phyloP scores from a whole-genome alignment of 2,329 filamentous ascomycete species.

The Lachnellula occidentalis region DNA sequence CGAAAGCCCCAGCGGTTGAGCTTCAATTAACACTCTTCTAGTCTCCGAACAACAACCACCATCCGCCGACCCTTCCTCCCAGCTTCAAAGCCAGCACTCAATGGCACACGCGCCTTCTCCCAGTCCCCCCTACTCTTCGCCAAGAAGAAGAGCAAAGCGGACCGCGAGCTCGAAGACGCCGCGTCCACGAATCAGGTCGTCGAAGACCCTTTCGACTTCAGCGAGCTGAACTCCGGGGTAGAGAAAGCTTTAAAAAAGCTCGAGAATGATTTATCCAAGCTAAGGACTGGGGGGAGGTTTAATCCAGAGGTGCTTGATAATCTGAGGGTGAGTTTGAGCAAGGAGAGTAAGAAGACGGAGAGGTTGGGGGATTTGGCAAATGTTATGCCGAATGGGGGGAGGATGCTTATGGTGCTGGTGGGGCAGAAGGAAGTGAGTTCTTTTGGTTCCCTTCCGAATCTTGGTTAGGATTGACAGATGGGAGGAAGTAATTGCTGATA shows the following conservation, averaged over 20 bases:
- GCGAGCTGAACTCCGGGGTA: conserved; percentile 50
- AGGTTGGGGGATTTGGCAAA: conserved; percentile 59
- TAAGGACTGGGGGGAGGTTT: conserved; percentile 56
- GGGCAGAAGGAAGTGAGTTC: conserved; percentile 56
- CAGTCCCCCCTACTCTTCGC: conserved; percentile 5
- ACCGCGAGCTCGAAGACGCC: conserved; percentile 16
- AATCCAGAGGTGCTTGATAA: conserved; percentile 57
- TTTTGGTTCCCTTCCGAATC: neutral
- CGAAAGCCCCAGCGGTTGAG: neutral
- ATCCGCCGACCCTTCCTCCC: neutral
- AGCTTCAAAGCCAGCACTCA: neutral
- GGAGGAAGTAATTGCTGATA: conserved; percentile 3
- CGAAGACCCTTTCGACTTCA: conserved; percentile 55
- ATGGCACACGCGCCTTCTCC: conserved; percentile 12
- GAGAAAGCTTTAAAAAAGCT: conserved; percentile 48
- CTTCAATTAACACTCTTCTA: conserved; percentile 3
- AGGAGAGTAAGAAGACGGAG: conserved; percentile 45
- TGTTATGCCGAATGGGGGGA: conserved; percentile 58
- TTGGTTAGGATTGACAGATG: neutral
- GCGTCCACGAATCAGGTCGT: conserved; percentile 6
- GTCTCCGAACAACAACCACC: neutral
- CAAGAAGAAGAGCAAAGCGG: conserved; percentile 24
- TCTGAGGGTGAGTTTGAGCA: conserved; percentile 52
- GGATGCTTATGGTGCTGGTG: conserved; percentile 55
- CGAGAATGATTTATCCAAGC: conserved; percentile 55